These are phyloP conservation scores for Flaveria bidentis DNA, from an alignment of 129 eudicot genomes.

Conservation along the genomic window DNA sequence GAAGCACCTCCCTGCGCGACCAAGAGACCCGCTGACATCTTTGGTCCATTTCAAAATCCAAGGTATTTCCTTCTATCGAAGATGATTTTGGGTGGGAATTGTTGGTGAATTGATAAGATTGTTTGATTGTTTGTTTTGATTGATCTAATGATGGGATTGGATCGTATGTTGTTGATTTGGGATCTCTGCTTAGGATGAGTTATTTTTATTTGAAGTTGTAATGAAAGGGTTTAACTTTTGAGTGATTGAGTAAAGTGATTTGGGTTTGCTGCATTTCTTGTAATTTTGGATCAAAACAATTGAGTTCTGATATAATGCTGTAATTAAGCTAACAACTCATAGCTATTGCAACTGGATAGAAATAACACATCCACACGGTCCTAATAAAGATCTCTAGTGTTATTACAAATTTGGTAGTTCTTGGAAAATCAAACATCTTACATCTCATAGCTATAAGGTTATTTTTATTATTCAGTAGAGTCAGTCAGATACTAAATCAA, in stretches of 20 bases:
- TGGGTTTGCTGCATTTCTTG: background rate
- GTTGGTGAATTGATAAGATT: too few relatives aligned
- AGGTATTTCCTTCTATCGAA: slow-evolving; percentile 25
- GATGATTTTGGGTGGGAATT: too few relatives aligned
- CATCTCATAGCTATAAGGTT: too few relatives aligned
- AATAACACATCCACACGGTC: background rate
- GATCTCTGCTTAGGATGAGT: background rate
- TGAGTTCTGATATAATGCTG: background rate
- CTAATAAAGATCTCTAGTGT: background rate
- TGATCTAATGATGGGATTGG: too few relatives aligned
- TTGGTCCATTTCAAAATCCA: slow-evolving; percentile 52
- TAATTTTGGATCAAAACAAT: background rate
- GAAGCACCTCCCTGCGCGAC: too few relatives aligned
- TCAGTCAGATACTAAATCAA: too few relatives aligned
- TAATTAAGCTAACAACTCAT: background rate
- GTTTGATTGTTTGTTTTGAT: too few relatives aligned
- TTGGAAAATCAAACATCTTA: too few relatives aligned
- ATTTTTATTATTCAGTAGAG: too few relatives aligned
- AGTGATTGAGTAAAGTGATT: too few relatives aligned
- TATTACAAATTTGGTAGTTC: too few relatives aligned
- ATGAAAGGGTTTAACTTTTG: too few relatives aligned
- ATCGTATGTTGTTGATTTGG: background rate
- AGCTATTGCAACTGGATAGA: background rate
- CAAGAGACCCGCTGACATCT: slow-evolving; percentile 28
- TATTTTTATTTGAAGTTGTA: background rate